phyloP scores from a whole-genome alignment of 371 early-diverging fungal species.

The Mortierella sp. region DNA sequence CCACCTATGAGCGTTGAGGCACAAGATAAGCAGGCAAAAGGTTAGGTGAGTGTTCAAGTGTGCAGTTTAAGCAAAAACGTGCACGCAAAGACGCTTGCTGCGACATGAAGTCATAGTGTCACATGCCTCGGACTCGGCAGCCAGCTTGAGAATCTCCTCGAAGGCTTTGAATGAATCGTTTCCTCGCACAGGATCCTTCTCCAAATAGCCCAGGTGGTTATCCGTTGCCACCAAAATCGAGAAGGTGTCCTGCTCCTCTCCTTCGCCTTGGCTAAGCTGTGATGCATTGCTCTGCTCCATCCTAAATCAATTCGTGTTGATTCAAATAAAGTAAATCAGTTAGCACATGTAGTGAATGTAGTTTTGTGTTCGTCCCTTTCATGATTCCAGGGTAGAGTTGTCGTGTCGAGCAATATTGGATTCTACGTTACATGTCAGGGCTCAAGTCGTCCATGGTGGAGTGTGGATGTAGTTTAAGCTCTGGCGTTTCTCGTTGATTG shows the following conservation, averaged over 20 bases:
- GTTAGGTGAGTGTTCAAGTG: not conserved
- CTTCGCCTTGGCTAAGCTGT: slow-evolving; percentile 26
- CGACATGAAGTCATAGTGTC: not conserved
- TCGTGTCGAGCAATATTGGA: not conserved
- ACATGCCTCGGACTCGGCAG: slow-evolving; percentile 70
- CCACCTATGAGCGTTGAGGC: slow-evolving; percentile 69
- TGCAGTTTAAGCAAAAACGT: not conserved
- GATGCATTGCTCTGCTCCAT: slow-evolving; percentile 18
- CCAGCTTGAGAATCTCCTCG: slow-evolving; percentile 94
- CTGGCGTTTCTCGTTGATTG: not conserved
- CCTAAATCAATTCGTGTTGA: not conserved
- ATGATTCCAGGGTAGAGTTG: not conserved
- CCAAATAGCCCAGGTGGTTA: slow-evolving; percentile 98
- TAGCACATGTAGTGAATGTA: not conserved
- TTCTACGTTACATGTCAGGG: not conserved
- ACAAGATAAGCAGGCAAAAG: not conserved
- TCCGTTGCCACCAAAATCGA: slow-evolving; percentile 94
- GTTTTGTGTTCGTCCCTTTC: not conserved
- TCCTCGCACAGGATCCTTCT: slow-evolving; percentile 94
- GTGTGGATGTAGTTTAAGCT: not conserved
- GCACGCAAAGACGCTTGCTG: not conserved
- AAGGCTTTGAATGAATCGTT: slow-evolving; percentile 96
- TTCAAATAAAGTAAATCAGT: not conserved
- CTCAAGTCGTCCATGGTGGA: slow-evolving; percentile 4
- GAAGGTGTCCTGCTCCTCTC: slow-evolving; percentile 59